These are phyloP conservation scores for Penicillium verhagenii DNA, from an alignment of 495 filamentous ascomycete species.

Conservation along the genomic window DNA sequence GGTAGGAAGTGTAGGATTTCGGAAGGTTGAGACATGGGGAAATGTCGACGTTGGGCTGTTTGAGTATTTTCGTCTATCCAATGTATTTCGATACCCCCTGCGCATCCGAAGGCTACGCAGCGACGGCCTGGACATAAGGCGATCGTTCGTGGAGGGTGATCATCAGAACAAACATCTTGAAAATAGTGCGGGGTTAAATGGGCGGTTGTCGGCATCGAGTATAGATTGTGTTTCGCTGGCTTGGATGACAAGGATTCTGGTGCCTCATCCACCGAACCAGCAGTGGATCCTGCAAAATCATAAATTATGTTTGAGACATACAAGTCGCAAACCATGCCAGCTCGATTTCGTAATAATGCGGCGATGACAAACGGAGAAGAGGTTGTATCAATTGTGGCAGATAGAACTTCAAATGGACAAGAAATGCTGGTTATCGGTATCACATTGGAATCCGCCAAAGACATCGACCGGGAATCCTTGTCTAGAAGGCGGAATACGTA, in stretches of 20 bases:
- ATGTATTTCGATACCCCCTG: constrained; percentile 66
- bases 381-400: constrained; percentile 65
- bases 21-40: constrained; percentile 64
- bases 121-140: constrained; percentile 67
- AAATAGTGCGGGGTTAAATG: constrained; percentile 39
- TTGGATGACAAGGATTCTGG: constrained; percentile 1
- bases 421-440: constrained; percentile 51
- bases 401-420: constrained; percentile 59
- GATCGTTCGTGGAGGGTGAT: constrained; percentile 65
- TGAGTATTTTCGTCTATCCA: constrained; percentile 66
- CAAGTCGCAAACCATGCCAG: constrained; percentile 64
- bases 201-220: constrained; percentile 23
- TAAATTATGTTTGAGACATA: constrained; percentile 4
- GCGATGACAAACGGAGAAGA: constrained; percentile 57
- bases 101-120: constrained; percentile 71
- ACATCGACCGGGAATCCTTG: constrained; percentile 15
- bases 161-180: constrained; percentile 60
- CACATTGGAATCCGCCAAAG: constrained; percentile 29
- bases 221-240: constrained; percentile 1
- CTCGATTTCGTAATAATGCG: constrained; percentile 58
- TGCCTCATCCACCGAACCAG: constrained; percentile 4
- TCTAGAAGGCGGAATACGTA: constrained; percentile 57
- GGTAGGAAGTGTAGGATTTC: constrained; percentile 69
- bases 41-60: constrained; percentile 58
- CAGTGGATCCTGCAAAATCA: neutral